Conservation (phyloP, 108 stramenopile genomes). For the Schizochytrium sp. region DNA sequence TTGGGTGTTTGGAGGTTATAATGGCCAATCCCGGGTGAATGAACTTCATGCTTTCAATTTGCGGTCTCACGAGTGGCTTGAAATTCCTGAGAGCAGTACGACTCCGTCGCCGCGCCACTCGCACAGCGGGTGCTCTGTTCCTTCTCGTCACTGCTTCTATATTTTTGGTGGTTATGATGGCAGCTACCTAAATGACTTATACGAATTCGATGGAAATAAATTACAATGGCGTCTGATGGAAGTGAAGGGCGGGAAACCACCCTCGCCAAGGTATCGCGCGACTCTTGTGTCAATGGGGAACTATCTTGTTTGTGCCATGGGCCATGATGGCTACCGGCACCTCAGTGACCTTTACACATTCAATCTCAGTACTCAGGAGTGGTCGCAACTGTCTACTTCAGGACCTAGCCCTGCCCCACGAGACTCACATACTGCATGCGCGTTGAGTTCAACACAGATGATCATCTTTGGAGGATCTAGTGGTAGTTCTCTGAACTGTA, state of each 20-base stretch:
- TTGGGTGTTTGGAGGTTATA: slow-evolving; percentile 69
- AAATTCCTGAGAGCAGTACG: neutral
- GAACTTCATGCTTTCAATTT: slow-evolving; percentile 25
- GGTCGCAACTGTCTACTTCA: slow-evolving; percentile 82
- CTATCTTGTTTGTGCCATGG: slow-evolving; percentile 20
- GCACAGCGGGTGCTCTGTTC: slow-evolving; percentile 31
- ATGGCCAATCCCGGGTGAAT: slow-evolving; percentile 2
- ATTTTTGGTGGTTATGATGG: slow-evolving; percentile 97
- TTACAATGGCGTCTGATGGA: neutral
- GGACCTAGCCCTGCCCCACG: slow-evolving; percentile 86
- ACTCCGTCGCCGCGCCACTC: slow-evolving; percentile 28
- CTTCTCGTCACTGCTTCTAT: slow-evolving; percentile 77
- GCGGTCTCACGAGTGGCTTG: neutral
- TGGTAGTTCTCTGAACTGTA: slow-evolving; percentile 94
- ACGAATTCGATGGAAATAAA: slow-evolving; percentile 70
- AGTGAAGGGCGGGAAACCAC: slow-evolving; percentile 2
- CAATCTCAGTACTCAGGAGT: slow-evolving; percentile 83
- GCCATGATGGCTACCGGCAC: slow-evolving; percentile 95
- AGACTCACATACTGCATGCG: slow-evolving; percentile 88
- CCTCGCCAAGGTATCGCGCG: slow-evolving; percentile 62
- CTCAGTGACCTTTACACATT: slow-evolving; percentile 92
- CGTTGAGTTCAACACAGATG: slow-evolving; percentile 83
- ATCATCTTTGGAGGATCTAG: slow-evolving; percentile 85
- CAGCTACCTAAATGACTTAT: slow-evolving; percentile 89
- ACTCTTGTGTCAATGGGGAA: slow-evolving; percentile 56